phyloP scores from a whole-genome alignment of 1,284 basidiomycete genomes.

The Megacollybia platyphylla region DNA sequence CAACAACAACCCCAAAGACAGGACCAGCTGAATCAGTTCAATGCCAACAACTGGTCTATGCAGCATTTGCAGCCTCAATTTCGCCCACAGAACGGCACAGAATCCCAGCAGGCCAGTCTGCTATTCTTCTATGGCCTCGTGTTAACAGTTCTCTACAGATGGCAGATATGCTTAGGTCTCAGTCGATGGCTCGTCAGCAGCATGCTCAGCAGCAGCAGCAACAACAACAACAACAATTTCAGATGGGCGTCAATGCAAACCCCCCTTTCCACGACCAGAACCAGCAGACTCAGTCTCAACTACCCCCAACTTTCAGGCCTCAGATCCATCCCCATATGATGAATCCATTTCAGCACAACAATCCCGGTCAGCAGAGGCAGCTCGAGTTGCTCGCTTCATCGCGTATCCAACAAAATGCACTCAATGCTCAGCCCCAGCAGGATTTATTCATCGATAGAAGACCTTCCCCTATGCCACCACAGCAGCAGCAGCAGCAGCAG shows the following conservation, averaged over 20 bases:
- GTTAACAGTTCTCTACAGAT: slow-evolving; percentile 21
- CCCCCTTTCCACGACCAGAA: slow-evolving; percentile 17
- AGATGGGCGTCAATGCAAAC: slow-evolving; percentile 21
- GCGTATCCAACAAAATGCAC: slow-evolving; percentile 32
- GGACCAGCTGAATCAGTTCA: slow-evolving; percentile 30
- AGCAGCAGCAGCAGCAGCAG: slow-evolving; percentile 13
- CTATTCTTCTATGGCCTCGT: slow-evolving; percentile 7
- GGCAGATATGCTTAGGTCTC: slow-evolving; percentile 32
- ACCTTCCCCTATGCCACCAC: slow-evolving; percentile 23
- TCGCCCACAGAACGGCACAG: slow-evolving; percentile 19
- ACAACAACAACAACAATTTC: slow-evolving; percentile 23
- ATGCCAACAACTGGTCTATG: slow-evolving; percentile 28
- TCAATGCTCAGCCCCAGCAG: slow-evolving; percentile 18
- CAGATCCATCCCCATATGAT: slow-evolving; percentile 16
- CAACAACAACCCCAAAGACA: slow-evolving; percentile 27
- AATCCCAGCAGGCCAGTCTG: slow-evolving; percentile 18
- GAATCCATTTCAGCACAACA: slow-evolving; percentile 13
- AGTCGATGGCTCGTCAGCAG: slow-evolving; percentile 26
- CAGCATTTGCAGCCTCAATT: slow-evolving; percentile 34
- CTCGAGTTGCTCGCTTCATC: slow-evolving; percentile 33
- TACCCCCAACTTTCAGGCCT: slow-evolving; percentile 17
- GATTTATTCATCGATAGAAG: slow-evolving; percentile 18
- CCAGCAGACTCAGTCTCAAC: slow-evolving; percentile 17
- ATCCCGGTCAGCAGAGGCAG: slow-evolving; percentile 19
- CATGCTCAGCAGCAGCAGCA: slow-evolving; percentile 29